These are phyloP conservation scores for Ceratopteris richardii DNA, from an alignment of 75 land plant genomes.

Conservation along the genomic window DNA sequence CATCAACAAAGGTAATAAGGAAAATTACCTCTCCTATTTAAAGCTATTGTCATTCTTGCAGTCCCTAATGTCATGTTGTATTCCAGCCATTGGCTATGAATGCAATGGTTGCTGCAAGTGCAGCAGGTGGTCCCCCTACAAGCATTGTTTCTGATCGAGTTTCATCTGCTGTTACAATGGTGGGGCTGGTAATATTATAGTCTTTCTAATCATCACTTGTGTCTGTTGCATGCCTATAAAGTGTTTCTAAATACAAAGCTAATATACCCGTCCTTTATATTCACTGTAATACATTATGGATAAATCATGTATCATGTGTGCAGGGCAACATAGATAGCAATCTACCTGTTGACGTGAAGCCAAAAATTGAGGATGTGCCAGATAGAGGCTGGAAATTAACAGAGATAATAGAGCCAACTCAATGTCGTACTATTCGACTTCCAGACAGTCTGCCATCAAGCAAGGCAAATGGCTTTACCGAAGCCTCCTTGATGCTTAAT, in stretches of 20 bases:
- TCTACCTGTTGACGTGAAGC: not conserved
- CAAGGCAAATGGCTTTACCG: constrained; percentile 26
- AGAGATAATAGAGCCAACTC: constrained; percentile 17
- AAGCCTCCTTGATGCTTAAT: not conserved
- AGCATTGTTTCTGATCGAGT: not conserved
- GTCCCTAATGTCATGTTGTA: no score
- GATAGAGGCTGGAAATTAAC: constrained; percentile 17
- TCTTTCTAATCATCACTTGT: not conserved
- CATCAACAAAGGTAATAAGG: constrained; percentile 23
- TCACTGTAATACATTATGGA: no score
- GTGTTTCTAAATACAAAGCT: not conserved
- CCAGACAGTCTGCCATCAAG: constrained; percentile 20
- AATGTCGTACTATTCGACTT: constrained; percentile 22
- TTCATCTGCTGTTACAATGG: not conserved
- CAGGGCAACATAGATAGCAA: not conserved
- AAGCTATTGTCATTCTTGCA: not conserved
- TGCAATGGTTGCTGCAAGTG: constrained; percentile 1
- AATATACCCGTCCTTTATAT: no score
- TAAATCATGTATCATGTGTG: not conserved
- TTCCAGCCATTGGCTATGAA: not conserved
- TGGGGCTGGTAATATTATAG: not conserved
- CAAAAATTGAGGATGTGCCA: constrained; percentile 10
- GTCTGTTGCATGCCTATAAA: not conserved
- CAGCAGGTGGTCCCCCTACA: not conserved
- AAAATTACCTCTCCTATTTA: no score